Base-by-base conservation (phyloP, 176 grass and related monocot genomes). In the Coix lacrymajobi region DNA sequence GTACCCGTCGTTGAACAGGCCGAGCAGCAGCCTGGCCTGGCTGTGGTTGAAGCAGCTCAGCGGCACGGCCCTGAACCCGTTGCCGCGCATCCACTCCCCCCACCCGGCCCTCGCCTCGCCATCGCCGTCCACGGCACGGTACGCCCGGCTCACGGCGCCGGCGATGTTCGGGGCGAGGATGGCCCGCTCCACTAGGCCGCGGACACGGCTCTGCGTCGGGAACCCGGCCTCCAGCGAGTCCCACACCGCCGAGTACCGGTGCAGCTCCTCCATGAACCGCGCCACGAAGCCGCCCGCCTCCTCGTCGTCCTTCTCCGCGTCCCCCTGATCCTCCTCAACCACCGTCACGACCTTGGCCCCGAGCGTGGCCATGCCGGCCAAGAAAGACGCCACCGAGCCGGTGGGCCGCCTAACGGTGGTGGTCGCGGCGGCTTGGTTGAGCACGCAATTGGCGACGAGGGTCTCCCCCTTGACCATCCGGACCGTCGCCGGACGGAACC, bases 11-110 rank as follows among this genome's bases (percentile, higher is more conserved):
- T 91, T 94, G 83, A 94, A 94, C 4, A 94, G 58, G 4, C 92
- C 88, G 3, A 94, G 88, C 30, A 94, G 83, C 71, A 94, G 68
- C 83, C 84, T 85, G 3, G 92, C 92, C 86, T 94, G 92, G 86
- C 86, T 83, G 83, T 91, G 92, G 81, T 94, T 94, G 83, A 94
- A 94, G 83, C 88, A 91, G 65, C 92, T 94, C 37, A 94, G 89
- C 2, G 66, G 74, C n/a, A 91, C 83, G 64, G 70, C 36, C 24
- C 62, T 48, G 64, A 86, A 94, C 22, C 88, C 88, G 70, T 43
- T 86, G 30, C 70, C 83, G 66, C 67, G 68, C 92, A 94, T 90
- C 92, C 92, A 94, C 69, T 86, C 76, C 11, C 83, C 85, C 92
- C 88, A 94, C 71, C 85, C 82, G 25, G 65, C 70, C 5, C 69